A percentile compares a stretch with the other conserved stretches of the same genome.
Conservation (phyloP, 176 grass and related monocot species). For the sorghum (Sorghum bicolor) region DNA sequence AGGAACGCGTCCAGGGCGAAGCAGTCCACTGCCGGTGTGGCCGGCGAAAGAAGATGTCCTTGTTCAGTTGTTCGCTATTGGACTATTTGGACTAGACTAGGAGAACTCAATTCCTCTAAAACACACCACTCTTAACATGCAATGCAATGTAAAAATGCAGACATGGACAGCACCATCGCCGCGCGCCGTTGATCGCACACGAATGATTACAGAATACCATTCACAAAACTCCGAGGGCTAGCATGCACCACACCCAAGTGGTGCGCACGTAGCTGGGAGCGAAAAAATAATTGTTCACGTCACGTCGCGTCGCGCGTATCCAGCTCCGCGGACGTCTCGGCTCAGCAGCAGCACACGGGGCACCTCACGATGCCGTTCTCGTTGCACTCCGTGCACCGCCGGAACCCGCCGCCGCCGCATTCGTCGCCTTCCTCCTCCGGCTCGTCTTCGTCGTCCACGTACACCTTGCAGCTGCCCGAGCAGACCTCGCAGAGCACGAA, state of each 20-base stretch:
- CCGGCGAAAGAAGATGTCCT: constrained; percentile 24
- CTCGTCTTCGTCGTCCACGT: constrained; percentile 24
- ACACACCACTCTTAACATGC: background rate
- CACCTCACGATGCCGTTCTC: constrained; percentile 95
- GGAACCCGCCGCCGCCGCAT: constrained; percentile 29
- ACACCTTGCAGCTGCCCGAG: constrained; percentile 94
- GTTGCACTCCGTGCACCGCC: constrained; percentile 80
- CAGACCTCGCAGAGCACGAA: constrained; percentile 87
- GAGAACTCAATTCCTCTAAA: background rate
- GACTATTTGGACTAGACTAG: background rate
- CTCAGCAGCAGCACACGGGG: constrained; percentile 48
- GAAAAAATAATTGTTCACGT: background rate
- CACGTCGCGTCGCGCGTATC: background rate
- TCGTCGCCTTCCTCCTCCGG: background rate
- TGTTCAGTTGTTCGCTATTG: background rate
- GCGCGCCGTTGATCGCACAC: background rate
- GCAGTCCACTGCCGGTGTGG: constrained; percentile 8
- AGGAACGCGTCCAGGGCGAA: background rate
- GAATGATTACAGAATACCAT: constrained; percentile 2
- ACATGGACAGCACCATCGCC: background rate
- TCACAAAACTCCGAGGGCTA: constrained; percentile 24
- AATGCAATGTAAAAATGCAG: background rate
- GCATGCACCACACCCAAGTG: constrained; percentile 8
- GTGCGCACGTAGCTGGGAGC: background rate
- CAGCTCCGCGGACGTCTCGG: background rate